phyloP scores from a whole-genome alignment of 257 asterid genomes.

The Parsonsia alboflavescens region DNA sequence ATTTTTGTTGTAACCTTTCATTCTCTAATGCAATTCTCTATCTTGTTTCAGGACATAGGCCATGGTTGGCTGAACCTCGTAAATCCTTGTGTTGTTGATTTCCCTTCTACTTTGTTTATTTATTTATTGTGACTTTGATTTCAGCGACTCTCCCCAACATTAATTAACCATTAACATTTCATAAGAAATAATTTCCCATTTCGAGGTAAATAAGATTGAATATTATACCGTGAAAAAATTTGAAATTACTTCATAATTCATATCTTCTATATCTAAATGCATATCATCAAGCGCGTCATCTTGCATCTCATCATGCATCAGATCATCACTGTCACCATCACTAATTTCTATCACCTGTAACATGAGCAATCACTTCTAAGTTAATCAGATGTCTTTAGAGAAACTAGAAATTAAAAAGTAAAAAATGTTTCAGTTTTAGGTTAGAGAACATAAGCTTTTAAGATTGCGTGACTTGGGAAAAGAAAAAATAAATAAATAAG shows the following conservation, averaged over 20 bases:
- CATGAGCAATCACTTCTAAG: background rate
- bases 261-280: background rate
- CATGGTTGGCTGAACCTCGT: too few species aligned
- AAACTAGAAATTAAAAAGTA: too few species aligned
- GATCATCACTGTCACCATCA: background rate
- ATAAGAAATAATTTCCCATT: background rate
- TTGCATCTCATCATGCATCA: too few species aligned
- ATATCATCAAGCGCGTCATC: background rate
- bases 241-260: conserved; percentile 17
- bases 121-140: too few species aligned
- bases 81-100: too few species aligned
- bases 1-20: too few species aligned
- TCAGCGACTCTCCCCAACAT: background rate
- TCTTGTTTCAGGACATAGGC: too few species aligned
- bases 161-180: background rate
- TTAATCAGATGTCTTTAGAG: too few species aligned
- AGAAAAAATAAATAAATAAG: background rate
- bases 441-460: background rate
- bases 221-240: too few species aligned
- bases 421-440: too few species aligned
- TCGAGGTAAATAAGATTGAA: background rate
- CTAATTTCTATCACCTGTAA: background rate
- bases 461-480: background rate
- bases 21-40: too few species aligned
- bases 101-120: background rate